Evolutionary conservation across 2,329 filamentous ascomycete species (phyloP).

Genomic region (Cadophora sp.): DNA sequence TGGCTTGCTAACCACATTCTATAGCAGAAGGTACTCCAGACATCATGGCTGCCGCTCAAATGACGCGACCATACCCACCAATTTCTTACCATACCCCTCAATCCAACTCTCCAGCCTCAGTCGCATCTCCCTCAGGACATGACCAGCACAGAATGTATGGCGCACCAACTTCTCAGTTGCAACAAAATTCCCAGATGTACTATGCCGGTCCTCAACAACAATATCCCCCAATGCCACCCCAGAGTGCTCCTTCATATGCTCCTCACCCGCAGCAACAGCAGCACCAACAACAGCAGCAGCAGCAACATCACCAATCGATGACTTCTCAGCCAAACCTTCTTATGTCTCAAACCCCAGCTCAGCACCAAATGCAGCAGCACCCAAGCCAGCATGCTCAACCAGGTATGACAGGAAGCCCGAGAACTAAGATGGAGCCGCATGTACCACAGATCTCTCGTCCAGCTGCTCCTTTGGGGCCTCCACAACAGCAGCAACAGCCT

Average conservation of each 20-base stretch:
- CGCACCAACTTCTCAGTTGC: conserved; percentile 78
- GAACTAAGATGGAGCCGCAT: conserved; percentile 69
- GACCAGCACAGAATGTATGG: conserved; percentile 91
- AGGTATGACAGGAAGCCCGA: conserved; percentile 66
- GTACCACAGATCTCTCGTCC: conserved; percentile 68
- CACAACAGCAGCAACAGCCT: conserved; percentile 37
- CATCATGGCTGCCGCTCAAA: conserved; percentile 70
- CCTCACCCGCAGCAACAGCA: conserved; percentile 54
- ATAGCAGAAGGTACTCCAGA: conserved; percentile 61
- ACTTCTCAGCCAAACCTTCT: conserved; percentile 70
- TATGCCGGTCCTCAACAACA: conserved; percentile 57
- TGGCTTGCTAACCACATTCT: conserved; percentile 29
- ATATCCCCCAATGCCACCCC: conserved; percentile 69
- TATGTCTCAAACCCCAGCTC: conserved; percentile 64
- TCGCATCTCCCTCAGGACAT: conserved; percentile 86
- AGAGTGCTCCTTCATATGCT: conserved; percentile 66
- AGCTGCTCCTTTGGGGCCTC: conserved; percentile 56
- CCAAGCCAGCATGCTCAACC: conserved; percentile 58
- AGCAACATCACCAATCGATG: conserved; percentile 60
- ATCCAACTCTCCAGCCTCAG: conserved; percentile 92
- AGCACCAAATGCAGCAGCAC: conserved; percentile 68
- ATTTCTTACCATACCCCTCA: conserved; percentile 96
- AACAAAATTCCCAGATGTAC: conserved; percentile 85
- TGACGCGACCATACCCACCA: conserved; percentile 77
- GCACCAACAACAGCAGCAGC: conserved; percentile 34